Evolutionary conservation across 768 basidiomycete genomes (phyloP).

Genomic region (Pleurotus giganteus): DNA sequence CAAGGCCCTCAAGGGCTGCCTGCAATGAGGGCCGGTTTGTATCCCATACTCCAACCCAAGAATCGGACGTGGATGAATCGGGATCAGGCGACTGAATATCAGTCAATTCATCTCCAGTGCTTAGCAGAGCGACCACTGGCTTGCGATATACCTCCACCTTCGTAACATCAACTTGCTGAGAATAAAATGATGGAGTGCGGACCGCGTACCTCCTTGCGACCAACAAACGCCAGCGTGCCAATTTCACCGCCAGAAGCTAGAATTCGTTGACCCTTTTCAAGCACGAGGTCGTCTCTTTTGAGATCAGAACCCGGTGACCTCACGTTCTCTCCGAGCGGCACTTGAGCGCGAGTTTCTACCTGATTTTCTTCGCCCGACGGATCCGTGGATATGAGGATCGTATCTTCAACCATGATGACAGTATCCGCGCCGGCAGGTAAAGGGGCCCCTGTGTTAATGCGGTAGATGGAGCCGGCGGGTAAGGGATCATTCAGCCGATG

Average conservation of each 20-base stretch:
- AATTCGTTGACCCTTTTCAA: slow-evolving; percentile 61
- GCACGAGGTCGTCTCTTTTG: slow-evolving; percentile 59
- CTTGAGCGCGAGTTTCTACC: slow-evolving; percentile 64
- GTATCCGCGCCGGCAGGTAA: slow-evolving; percentile 73
- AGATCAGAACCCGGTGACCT: slow-evolving; percentile 76
- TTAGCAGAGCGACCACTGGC: slow-evolving; percentile 76
- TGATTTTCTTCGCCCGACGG: slow-evolving; percentile 61
- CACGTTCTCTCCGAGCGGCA: slow-evolving; percentile 68
- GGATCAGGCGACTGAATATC: slow-evolving; percentile 50
- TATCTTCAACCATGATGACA: slow-evolving; percentile 94
- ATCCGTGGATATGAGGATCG: slow-evolving; percentile 61
- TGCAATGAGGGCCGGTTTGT: slow-evolving; percentile 82
- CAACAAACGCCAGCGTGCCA: slow-evolving; percentile 79
- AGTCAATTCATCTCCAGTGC: slow-evolving; percentile 82
- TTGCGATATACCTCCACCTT: slow-evolving; percentile 71
- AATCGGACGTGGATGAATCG: slow-evolving; percentile 24
- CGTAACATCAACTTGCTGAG: background rate
- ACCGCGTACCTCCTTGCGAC: slow-evolving; percentile 57
- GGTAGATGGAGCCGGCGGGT: slow-evolving; percentile 54
- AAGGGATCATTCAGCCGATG: slow-evolving; percentile 47
- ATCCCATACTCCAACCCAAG: slow-evolving; percentile 78
- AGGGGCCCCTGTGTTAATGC: slow-evolving; percentile 86
- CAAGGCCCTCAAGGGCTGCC: slow-evolving; percentile 67
- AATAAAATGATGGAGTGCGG: background rate
- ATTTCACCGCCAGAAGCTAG: slow-evolving; percentile 75